Conservation (phyloP, 345 rosid species). For the Ceriops decandra region DNA sequence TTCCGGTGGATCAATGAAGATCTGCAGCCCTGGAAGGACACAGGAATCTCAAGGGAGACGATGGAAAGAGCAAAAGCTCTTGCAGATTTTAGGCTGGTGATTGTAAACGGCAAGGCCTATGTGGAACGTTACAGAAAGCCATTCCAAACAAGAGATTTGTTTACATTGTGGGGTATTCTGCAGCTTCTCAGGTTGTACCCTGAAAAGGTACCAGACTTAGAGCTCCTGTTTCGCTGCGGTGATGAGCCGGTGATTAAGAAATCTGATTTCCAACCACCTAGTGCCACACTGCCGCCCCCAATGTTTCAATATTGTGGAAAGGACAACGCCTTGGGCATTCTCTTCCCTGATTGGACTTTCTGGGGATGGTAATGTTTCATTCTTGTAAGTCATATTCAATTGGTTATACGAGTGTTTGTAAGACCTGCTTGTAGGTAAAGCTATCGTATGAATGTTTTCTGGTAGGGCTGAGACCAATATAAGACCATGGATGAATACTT, state of each 20-base stretch:
- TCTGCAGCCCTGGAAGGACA: slow-evolving; percentile 44
- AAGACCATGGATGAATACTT: slow-evolving; percentile 49
- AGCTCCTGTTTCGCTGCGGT: slow-evolving; percentile 48
- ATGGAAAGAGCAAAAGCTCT: slow-evolving; percentile 33
- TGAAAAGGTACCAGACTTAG: slow-evolving; percentile 57
- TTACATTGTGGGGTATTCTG: slow-evolving; percentile 66
- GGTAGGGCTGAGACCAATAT: slow-evolving; percentile 58
- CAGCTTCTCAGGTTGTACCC: slow-evolving; percentile 72
- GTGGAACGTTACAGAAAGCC: slow-evolving; percentile 38
- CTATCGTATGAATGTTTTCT: background rate
- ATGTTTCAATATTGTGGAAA: slow-evolving; percentile 62
- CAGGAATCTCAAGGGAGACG: slow-evolving; percentile 51
- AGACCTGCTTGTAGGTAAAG: background rate
- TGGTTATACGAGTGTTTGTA: no score
- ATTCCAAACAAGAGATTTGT: slow-evolving; percentile 55
- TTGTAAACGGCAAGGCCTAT: slow-evolving; percentile 43
- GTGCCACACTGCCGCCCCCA: slow-evolving; percentile 42
- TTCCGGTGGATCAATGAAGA: slow-evolving; percentile 67
- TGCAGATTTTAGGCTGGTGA: slow-evolving; percentile 51
- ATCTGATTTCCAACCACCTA: slow-evolving; percentile 19
- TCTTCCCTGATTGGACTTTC: slow-evolving; percentile 73
- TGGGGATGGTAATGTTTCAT: slow-evolving; percentile 60
- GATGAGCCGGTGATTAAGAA: slow-evolving; percentile 42
- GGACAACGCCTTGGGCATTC: slow-evolving; percentile 39
- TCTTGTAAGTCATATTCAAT: no score